Evolutionary conservation across 2,329 filamentous ascomycete genomes (phyloP).

Genomic region (Colletotrichum eleusines): DNA sequence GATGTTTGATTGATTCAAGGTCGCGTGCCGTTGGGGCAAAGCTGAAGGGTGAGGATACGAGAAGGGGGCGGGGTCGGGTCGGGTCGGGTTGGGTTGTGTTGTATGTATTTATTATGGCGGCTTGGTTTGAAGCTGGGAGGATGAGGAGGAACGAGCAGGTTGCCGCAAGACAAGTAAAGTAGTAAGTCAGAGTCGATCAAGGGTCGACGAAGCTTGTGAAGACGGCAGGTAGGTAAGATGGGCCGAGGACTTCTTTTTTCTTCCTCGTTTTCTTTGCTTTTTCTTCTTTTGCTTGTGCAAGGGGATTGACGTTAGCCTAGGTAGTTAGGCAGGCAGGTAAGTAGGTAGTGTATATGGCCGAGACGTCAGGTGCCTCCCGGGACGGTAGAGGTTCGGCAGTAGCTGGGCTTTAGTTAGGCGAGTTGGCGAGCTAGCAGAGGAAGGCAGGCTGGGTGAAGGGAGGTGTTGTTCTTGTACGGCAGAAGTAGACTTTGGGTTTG

Average conservation of each 20-base stretch:
- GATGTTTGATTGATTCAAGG: conserved; percentile 1
- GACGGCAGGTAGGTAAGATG: conserved; percentile 4
- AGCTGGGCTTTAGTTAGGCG: background rate
- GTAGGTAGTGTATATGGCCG: background rate
- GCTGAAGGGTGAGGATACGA: background rate
- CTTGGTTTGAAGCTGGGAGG: conserved; percentile 1
- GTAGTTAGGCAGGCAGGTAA: too few species aligned
- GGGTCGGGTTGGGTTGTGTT: background rate
- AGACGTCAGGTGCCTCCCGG: conserved; percentile 38
- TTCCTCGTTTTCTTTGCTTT: background rate
- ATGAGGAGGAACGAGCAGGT: conserved; percentile 13
- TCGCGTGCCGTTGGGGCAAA: conserved; percentile 14
- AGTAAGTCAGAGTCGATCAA: background rate
- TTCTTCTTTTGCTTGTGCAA: conserved; percentile 4
- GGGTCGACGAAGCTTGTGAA: conserved; percentile 20
- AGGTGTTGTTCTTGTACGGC: conserved; percentile 21
- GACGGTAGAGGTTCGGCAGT: conserved; percentile 23
- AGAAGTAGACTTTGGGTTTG: conserved; percentile 16
- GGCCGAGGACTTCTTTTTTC: conserved; percentile 1
- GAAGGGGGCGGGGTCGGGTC: background rate
- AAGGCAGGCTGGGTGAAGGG: conserved; percentile 7
- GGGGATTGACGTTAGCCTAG: conserved; percentile 19
- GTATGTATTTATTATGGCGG: too few species aligned
- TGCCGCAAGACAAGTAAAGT: background rate
- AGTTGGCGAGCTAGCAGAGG: conserved; percentile 22